phyloP scores from a whole-genome alignment of 208 protist species.

The Trypanosoma grayi region DNA sequence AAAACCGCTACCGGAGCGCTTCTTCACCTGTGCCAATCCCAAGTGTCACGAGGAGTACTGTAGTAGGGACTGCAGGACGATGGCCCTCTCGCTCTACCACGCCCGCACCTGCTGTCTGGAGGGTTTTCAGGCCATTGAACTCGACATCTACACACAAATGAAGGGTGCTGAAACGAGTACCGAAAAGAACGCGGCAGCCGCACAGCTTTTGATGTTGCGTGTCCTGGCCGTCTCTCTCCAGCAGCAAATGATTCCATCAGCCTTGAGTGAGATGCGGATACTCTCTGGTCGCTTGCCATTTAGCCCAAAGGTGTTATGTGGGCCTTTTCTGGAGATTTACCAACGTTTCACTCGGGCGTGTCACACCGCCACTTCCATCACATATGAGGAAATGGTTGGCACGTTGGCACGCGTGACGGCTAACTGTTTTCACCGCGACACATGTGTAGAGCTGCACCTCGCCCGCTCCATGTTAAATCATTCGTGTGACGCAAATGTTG shows the following conservation, averaged over 20 bases:
- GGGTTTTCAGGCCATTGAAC: conserved; percentile 72
- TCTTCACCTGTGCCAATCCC: conserved; percentile 62
- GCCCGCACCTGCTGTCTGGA: conserved; percentile 58
- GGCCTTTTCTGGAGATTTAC: conserved; percentile 71
- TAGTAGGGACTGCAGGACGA: conserved; percentile 71
- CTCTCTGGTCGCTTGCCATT: conserved; percentile 67
- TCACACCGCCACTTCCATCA: conserved; percentile 57
- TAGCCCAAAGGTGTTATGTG: conserved; percentile 46
- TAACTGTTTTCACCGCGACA: conserved; percentile 70
- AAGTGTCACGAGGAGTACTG: conserved; percentile 90
- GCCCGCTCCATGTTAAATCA: conserved; percentile 81
- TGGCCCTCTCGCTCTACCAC: conserved; percentile 68
- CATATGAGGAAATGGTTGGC: conserved; percentile 82
- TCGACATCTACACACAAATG: conserved; percentile 81
- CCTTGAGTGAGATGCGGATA: conserved; percentile 64
- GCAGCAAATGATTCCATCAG: conserved; percentile 59
- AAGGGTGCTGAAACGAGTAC: conserved; percentile 32
- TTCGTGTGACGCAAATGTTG: conserved; percentile 75
- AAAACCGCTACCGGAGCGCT: conserved; percentile 52
- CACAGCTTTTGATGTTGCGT: conserved; percentile 77
- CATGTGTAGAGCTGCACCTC: conserved; percentile 60
- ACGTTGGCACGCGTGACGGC: conserved; percentile 62
- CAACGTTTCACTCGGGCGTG: conserved; percentile 63
- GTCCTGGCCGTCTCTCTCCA: conserved; percentile 50
- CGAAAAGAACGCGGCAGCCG: conserved; percentile 64